These are phyloP conservation scores for Tetrapyrgos nigripes DNA, from an alignment of 1,284 basidiomycete species.

Conservation along the genomic window DNA sequence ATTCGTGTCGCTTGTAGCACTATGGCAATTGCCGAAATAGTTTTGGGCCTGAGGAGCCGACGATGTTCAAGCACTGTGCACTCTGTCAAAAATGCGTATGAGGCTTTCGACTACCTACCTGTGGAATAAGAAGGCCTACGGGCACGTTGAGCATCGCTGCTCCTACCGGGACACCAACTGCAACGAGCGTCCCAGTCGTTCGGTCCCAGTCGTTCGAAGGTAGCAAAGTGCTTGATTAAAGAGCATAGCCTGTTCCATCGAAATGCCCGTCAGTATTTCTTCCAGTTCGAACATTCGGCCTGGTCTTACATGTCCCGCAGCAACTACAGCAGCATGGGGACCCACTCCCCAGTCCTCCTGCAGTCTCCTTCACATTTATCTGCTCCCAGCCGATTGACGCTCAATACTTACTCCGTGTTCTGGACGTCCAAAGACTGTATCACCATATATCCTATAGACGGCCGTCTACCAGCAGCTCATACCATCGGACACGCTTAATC, in stretches of 20 bases:
- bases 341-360: conserved; percentile 68
- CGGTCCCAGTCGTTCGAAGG: too few relatives aligned
- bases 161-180: conserved; percentile 64
- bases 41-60: conserved; percentile 66
- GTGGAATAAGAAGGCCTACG: conserved; percentile 63
- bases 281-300: conserved; percentile 2
- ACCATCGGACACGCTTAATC: too few relatives aligned
- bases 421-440: too few relatives aligned
- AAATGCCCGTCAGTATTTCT: background rate
- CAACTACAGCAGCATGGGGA: conserved; percentile 71
- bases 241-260: conserved; percentile 47
- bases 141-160: conserved; percentile 48
- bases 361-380: conserved; percentile 61
- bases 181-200: conserved; percentile 64
- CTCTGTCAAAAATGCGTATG: background rate
- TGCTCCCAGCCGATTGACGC: conserved; percentile 60
- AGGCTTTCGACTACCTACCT: conserved; percentile 38
- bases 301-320: conserved; percentile 49
- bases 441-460: too few relatives aligned
- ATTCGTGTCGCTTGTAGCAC: too few relatives aligned
- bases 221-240: conserved; percentile 73
- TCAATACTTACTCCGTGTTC: too few relatives aligned
- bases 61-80: conserved; percentile 55
- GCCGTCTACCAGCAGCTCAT: too few relatives aligned
- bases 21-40: too few relatives aligned